Conservation (phyloP, 2,329 filamentous ascomycete species). For the Colletotrichum echinochloae region DNA sequence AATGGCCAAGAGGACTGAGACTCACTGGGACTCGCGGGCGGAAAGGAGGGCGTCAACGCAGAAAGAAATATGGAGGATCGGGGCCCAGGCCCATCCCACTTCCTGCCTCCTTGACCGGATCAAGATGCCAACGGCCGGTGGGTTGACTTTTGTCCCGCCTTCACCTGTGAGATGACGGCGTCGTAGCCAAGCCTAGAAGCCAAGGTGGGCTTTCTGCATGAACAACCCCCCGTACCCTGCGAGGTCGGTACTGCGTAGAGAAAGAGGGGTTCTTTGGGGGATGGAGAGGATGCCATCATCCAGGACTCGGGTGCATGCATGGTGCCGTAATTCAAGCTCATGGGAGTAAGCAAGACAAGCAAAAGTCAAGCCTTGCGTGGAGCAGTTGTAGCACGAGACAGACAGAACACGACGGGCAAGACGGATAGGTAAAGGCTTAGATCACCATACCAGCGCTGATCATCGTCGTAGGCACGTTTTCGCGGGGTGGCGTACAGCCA, state of each 20-base stretch:
- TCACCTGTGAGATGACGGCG: constrained; percentile 30
- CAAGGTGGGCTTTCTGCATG: constrained; percentile 11
- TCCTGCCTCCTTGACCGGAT: background rate
- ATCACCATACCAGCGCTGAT: constrained; percentile 23
- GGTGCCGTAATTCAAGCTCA: constrained; percentile 37
- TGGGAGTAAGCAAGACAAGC: constrained; percentile 8
- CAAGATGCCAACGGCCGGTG: constrained; percentile 1
- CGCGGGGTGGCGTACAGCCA: background rate
- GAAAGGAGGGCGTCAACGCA: constrained; percentile 30
- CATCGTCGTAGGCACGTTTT: constrained; percentile 31
- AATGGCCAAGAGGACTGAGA: constrained; percentile 13
- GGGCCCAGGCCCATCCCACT: background rate
- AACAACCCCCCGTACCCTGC: background rate
- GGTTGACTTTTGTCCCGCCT: background rate
- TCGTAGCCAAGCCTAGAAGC: constrained; percentile 6
- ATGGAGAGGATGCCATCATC: constrained; percentile 34
- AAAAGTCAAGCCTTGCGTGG: constrained; percentile 18
- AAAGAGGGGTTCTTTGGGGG: background rate
- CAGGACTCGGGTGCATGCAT: constrained; percentile 35
- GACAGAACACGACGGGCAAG: constrained; percentile 27
- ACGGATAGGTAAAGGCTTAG: constrained; percentile 33
- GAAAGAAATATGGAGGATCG: background rate
- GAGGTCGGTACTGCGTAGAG: constrained; percentile 17
- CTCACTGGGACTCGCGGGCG: constrained; percentile 16
- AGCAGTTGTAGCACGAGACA: constrained; percentile 1